These are phyloP conservation scores for Mesembryanthemum crystallinum DNA, from an alignment of 148 eudicot genomes.

Conservation along the genomic window DNA sequence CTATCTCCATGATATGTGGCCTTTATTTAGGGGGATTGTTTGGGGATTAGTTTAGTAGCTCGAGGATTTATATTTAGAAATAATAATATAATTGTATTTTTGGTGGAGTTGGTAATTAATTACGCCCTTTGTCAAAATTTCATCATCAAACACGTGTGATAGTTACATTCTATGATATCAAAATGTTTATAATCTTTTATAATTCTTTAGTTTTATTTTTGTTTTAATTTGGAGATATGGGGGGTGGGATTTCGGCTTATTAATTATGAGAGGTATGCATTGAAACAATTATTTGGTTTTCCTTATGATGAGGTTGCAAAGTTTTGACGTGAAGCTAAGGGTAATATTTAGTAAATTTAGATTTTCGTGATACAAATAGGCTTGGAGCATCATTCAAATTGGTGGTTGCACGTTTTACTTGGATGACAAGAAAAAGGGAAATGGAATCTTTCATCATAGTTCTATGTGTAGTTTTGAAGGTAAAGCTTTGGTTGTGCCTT, in stretches of 20 bases:
- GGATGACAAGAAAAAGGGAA: not conserved
- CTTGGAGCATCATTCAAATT: not conserved
- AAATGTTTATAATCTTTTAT: too few relatives aligned
- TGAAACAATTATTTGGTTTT: constrained; percentile 14
- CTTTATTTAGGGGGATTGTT: not conserved
- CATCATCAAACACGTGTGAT: constrained; percentile 43
- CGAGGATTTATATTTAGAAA: constrained; percentile 7
- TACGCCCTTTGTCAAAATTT: constrained; percentile 7
- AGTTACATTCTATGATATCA: not conserved
- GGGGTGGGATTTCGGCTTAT: not conserved
- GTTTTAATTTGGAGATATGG: too few relatives aligned
- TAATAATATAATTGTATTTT: not conserved
- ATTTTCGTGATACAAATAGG: not conserved
- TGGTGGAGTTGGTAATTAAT: constrained; percentile 30
- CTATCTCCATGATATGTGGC: not conserved
- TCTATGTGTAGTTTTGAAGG: not conserved
- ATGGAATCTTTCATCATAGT: not conserved
- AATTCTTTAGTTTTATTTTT: too few relatives aligned
- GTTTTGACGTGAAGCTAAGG: constrained; percentile 15
- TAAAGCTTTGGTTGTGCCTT: not conserved
- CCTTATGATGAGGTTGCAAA: constrained; percentile 24
- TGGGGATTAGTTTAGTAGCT: constrained; percentile 28
- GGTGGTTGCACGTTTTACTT: constrained; percentile 1
- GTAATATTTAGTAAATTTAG: too few relatives aligned
- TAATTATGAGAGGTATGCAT: constrained; percentile 17